Percentiles rank a stretch among this genome's conserved stretches.
Evolutionary conservation across 768 basidiomycete species (phyloP).

Genomic region (Tylopilus sp.): DNA sequence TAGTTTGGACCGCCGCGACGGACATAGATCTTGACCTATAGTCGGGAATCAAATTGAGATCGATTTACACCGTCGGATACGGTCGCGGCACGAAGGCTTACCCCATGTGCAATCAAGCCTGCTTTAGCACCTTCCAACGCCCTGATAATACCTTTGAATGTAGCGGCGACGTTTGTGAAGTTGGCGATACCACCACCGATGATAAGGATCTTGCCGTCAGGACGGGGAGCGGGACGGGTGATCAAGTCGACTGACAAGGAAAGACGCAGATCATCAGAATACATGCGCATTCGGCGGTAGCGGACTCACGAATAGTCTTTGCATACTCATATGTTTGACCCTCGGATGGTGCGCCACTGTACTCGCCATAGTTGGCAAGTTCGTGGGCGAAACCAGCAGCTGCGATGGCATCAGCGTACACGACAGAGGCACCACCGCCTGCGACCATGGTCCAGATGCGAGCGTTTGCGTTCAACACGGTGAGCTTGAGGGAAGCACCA

Average conservation of each 20-base stretch:
- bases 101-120: conserved; percentile 58
- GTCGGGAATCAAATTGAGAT: conserved; percentile 37
- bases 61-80: background rate
- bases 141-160: conserved; percentile 99
- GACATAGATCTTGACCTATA: conserved; percentile 88
- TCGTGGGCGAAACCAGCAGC: conserved; percentile 96
- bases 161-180: conserved; percentile 98
- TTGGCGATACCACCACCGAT: conserved; percentile 99
- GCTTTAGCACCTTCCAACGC: conserved; percentile 92
- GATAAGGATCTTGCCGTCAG: conserved; percentile 96
- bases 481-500: conserved; percentile 96
- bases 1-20: conserved; percentile 99
- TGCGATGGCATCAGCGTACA: conserved; percentile 73
- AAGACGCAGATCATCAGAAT: background rate
- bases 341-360: conserved; percentile 96
- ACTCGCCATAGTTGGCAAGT: conserved; percentile 99
- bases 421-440: conserved; percentile 83
- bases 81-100: conserved; percentile 3
- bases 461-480: conserved; percentile 91
- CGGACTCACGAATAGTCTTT: conserved; percentile 84
- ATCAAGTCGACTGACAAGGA: conserved; percentile 76
- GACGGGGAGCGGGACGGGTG: conserved; percentile 79
- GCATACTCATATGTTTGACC: conserved; percentile 99
- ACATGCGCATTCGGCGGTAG: background rate
- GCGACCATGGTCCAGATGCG: conserved; percentile 99